Evolutionary conservation across 257 asterid species (phyloP).

Genomic region (Nicotiana sylvestris): DNA sequence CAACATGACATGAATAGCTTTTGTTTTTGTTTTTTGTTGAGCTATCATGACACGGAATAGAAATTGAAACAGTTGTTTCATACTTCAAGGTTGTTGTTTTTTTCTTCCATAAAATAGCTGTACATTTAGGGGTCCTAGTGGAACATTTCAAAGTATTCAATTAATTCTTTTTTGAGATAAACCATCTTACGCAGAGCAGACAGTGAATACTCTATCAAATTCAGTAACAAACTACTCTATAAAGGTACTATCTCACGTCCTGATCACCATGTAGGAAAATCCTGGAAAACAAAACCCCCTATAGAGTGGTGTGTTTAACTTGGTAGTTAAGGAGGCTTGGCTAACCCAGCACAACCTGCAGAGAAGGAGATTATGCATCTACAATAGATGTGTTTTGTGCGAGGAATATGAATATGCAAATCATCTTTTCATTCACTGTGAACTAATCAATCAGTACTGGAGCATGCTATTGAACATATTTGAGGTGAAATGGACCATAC

Average conservation of each 20-base stretch:
- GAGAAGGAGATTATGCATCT: constrained; percentile 1
- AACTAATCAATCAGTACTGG: background rate
- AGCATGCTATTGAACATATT: background rate
- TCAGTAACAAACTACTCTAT: background rate
- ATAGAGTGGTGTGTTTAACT: constrained; percentile 7
- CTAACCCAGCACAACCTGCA: background rate
- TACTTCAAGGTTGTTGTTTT: background rate
- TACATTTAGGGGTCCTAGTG: background rate
- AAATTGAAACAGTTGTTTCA: background rate
- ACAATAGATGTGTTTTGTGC: background rate
- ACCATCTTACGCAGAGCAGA: background rate
- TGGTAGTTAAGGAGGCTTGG: background rate
- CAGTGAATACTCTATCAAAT: background rate
- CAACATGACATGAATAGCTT: background rate
- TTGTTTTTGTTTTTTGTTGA: background rate
- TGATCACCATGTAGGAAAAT: background rate
- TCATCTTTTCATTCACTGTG: background rate
- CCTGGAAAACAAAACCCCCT: background rate
- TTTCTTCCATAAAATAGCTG: background rate
- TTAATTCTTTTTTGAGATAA: background rate
- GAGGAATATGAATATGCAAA: background rate
- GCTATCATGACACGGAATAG: background rate
- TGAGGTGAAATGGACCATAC: background rate
- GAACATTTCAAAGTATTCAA: background rate
- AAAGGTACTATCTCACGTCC: background rate